phyloP scores from a whole-genome alignment of 2,329 filamentous ascomycete genomes.

The Ophiocordyceps polyrhachis-furcata region DNA sequence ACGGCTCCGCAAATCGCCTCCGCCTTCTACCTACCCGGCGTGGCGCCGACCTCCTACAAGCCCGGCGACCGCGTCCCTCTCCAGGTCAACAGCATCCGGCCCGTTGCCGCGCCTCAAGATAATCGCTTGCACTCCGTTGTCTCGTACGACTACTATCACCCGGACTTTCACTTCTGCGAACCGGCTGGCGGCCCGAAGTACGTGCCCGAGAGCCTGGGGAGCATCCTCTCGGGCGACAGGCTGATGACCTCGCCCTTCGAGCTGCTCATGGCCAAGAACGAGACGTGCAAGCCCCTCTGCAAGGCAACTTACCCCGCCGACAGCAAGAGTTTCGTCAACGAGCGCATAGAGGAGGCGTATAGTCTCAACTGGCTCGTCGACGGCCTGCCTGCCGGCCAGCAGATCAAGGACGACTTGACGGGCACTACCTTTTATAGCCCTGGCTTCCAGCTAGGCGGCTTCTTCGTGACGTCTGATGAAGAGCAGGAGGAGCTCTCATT shows the following conservation, averaged over 20 bases:
- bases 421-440: constrained; percentile 73
- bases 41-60: constrained; percentile 85
- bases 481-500: constrained; percentile 41
- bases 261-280: constrained; percentile 68
- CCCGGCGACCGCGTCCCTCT: constrained; percentile 63
- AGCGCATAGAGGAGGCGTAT: constrained; percentile 66
- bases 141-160: constrained; percentile 90
- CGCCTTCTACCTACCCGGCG: constrained; percentile 91
- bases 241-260: constrained; percentile 96
- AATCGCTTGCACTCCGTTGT: constrained; percentile 78
- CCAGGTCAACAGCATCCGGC: constrained; percentile 83
- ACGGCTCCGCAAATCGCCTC: constrained; percentile 34
- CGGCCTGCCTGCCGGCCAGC: constrained; percentile 76
- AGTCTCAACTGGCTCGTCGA: constrained; percentile 94
- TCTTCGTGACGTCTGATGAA: constrained; percentile 40
- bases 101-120: constrained; percentile 59
- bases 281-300: constrained; percentile 74
- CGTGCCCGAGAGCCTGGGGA: constrained; percentile 68
- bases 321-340: constrained; percentile 63
- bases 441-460: constrained; percentile 40
- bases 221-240: constrained; percentile 91
- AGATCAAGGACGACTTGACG: constrained; percentile 58
- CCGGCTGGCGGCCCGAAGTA: constrained; percentile 59
- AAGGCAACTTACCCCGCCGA: constrained; percentile 41
- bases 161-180: constrained; percentile 71